A percentile compares a stretch with the other conserved stretches of the same genome.
phyloP scores from a whole-genome alignment of 2,329 filamentous ascomycete genomes.

The Penicillium sp. region DNA sequence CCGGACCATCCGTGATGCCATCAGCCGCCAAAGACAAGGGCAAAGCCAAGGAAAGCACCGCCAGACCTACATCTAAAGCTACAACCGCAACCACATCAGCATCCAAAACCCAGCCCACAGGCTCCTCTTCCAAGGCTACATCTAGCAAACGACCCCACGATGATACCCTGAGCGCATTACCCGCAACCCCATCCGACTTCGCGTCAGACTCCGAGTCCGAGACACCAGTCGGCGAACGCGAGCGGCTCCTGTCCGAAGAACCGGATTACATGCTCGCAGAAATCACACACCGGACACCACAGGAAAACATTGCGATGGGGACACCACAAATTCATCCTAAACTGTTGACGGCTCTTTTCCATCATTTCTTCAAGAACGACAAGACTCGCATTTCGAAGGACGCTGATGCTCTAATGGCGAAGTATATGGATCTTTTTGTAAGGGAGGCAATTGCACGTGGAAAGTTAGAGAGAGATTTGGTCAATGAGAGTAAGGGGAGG shows the following conservation, averaged over 20 bases:
- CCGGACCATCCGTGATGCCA: conserved; percentile 26
- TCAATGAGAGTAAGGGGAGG: conserved; percentile 31
- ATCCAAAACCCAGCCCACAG: conserved; percentile 4
- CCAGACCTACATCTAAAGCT: conserved; percentile 5
- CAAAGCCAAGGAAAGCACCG: conserved; percentile 17
- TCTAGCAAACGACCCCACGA: background rate
- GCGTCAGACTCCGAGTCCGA: conserved; percentile 23
- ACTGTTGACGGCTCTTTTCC: conserved; percentile 72
- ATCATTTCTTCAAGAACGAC: conserved; percentile 72
- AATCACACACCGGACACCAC: conserved; percentile 32
- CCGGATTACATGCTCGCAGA: conserved; percentile 51
- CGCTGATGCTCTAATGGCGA: conserved; percentile 72
- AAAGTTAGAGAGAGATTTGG: conserved; percentile 63
- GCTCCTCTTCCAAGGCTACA: background rate
- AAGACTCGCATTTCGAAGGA: conserved; percentile 73
- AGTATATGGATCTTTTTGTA: conserved; percentile 90
- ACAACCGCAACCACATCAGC: conserved; percentile 11
- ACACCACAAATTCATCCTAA: conserved; percentile 64
- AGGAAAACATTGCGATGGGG: conserved; percentile 32
- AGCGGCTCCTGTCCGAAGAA: conserved; percentile 34
- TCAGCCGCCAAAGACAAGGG: conserved; percentile 18
- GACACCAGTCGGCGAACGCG: conserved; percentile 13
- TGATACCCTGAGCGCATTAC: conserved; percentile 8
- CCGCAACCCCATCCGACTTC: conserved; percentile 14
- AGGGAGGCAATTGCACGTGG: conserved; percentile 82